These are phyloP conservation scores for Penicillium nordicum DNA, from an alignment of 2,329 filamentous ascomycete genomes.

Conservation along the genomic window DNA sequence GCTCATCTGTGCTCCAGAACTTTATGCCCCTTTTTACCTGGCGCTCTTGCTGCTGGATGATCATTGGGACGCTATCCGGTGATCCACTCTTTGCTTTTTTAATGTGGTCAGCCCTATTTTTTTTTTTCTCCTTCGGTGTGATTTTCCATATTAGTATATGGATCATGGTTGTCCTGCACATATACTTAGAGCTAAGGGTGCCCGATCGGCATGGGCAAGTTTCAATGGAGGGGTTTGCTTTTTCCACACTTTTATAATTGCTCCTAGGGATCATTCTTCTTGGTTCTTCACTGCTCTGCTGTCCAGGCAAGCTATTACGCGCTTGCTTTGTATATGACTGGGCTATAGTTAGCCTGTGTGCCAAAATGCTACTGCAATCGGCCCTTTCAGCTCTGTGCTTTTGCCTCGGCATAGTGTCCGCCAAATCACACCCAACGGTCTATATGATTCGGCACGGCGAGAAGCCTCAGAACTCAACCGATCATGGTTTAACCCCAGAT, in stretches of 20 bases:
- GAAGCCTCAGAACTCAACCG: conserved; percentile 22
- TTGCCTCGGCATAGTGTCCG: neutral
- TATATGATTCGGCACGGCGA: conserved; percentile 34
- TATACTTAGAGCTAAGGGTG: neutral
- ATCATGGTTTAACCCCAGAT: conserved; percentile 25
- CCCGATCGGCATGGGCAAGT: neutral
- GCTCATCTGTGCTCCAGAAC: neutral
- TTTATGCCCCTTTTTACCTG: neutral
- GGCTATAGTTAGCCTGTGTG: neutral
- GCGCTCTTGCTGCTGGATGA: neutral
- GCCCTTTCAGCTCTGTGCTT: neutral
- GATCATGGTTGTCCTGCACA: neutral
- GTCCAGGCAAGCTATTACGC: neutral
- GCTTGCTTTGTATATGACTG: neutral
- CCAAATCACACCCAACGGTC: conserved; percentile 20
- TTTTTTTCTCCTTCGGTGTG: neutral
- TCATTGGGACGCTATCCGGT: conserved; percentile 9
- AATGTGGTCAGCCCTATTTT: neutral
- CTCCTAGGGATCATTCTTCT: no score
- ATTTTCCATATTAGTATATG: neutral
- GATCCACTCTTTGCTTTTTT: conserved; percentile 10
- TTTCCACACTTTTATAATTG: neutral
- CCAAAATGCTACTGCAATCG: conserved; percentile 4
- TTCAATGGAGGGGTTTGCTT: neutral
- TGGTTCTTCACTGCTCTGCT: neutral